Base-by-base conservation (phyloP, 2,329 filamentous ascomycete species). In the Trichoderma gracile region DNA sequence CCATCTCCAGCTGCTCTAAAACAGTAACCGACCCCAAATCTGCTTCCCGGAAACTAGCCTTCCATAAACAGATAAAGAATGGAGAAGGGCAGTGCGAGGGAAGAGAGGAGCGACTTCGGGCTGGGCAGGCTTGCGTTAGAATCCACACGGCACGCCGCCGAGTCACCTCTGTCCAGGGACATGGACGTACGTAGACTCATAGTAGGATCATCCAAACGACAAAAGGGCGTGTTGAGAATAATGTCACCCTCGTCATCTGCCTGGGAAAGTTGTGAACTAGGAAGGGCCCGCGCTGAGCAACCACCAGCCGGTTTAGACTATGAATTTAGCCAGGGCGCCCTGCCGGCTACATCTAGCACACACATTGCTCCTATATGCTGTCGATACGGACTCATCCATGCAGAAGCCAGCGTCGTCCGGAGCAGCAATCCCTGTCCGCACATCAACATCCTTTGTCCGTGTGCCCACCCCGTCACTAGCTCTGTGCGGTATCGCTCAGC, bases 311-410 rank as follows among this genome's bases (percentile, higher is more conserved):
- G 45, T 53, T 17, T 38, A 8, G 25, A 52, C 17, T 3, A 42
- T 21, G 47, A n/a, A 52, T 61, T 52, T 33, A 53, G 33, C 47
- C 58, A 61, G 47, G 47, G 25, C 47, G 49, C 58, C 58, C 47
- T 53, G 49, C 43, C 55, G 43, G 23, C 19, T 38, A 38, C 55
- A 58, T 30, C 17, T 27, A 21, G 25, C 25, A 33, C 9, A 14
- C 19, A n/a, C n/a, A 2, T 9, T 17, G 7, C 8, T 14, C 12
- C 10, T 38, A 38, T 10, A 38, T 38, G 33, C 14, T 10, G 33
- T 38, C 10, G 12, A 38, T 38, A 14, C 4, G 33, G 33, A 23
- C 15, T 14, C 12, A 14, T 19, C 50, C n/a, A 30, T 33, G 21
- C 30, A 23, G n/a, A 42, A 15, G 38, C 40, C 25, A 46, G 47